Evolutionary conservation across 257 asterid species (phyloP).

Genomic region (Petunia secreta): DNA sequence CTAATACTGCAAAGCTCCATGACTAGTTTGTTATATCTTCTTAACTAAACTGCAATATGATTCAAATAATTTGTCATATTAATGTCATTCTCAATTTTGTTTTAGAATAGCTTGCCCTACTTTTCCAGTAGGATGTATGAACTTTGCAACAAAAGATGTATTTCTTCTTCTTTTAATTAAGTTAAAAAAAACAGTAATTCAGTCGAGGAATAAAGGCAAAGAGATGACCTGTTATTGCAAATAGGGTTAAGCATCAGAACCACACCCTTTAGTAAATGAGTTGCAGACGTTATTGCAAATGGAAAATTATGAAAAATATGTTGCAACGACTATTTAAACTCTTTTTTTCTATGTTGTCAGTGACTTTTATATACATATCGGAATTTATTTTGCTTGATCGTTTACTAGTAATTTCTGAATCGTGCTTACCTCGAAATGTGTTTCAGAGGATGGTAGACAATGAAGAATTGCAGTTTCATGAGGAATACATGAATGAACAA

Average conservation of each 20-base stretch:
- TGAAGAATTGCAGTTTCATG: slow-evolving; percentile 96
- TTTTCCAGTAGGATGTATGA: not conserved
- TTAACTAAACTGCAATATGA: not conserved
- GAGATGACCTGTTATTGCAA: not conserved
- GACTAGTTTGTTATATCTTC: slow-evolving; percentile 17
- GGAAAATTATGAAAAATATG: not conserved
- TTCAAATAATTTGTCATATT: not conserved
- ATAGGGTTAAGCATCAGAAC: not conserved
- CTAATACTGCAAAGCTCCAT: slow-evolving; percentile 8
- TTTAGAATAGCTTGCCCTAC: slow-evolving; percentile 4
- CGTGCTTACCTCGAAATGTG: slow-evolving; percentile 24
- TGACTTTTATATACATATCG: not conserved
- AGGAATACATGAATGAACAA: slow-evolving; percentile 95
- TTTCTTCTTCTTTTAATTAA: slow-evolving; percentile 1
- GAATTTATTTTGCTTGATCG: slow-evolving; percentile 18
- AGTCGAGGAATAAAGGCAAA: slow-evolving; percentile 16
- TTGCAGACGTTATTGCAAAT: slow-evolving; percentile 1
- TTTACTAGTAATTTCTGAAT: slow-evolving; percentile 15
- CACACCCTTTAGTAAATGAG: not conserved
- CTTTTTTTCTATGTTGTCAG: slow-evolving; percentile 13
- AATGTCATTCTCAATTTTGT: slow-evolving; percentile 13
- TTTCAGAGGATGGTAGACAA: slow-evolving; percentile 92
- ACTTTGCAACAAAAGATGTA: not conserved
- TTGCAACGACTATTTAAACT: slow-evolving; percentile 13
- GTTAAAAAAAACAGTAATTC: not conserved